These are phyloP conservation scores for Vickermania spadyakhi DNA, from an alignment of 208 protist species.

Conservation along the genomic window DNA sequence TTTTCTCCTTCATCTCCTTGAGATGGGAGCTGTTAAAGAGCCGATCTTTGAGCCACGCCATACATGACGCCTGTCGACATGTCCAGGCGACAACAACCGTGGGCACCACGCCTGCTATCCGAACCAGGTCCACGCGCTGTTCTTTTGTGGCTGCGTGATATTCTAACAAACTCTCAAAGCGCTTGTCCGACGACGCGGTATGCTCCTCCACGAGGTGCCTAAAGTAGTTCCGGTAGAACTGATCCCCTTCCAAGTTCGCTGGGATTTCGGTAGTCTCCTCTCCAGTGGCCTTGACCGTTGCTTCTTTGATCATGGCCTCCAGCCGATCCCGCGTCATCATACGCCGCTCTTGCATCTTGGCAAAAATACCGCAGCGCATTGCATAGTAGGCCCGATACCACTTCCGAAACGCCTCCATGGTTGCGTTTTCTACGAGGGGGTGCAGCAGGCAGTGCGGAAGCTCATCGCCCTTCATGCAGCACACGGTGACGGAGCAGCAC, in stretches of 20 bases:
- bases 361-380: conserved; percentile 62
- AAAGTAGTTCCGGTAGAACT: conserved; percentile 21
- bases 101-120: conserved; percentile 38
- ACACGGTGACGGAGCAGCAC: conserved; percentile 39
- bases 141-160: conserved; percentile 46
- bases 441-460: conserved; percentile 46
- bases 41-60: conserved; percentile 47
- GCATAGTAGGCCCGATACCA: conserved; percentile 61
- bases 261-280: neutral
- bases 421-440: conserved; percentile 38
- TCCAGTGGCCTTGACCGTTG: neutral
- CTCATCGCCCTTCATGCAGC: conserved; percentile 40
- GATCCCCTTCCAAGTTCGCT: conserved; percentile 5
- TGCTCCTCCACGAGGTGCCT: conserved; percentile 16
- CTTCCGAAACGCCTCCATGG: conserved; percentile 27
- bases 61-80: conserved; percentile 30
- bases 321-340: conserved; percentile 46
- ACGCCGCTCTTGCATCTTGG: conserved; percentile 39
- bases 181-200: conserved; percentile 14
- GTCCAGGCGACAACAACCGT: conserved; percentile 77
- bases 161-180: conserved; percentile 17
- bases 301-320: conserved; percentile 25
- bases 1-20: conserved; percentile 11
- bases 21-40: conserved; percentile 47
- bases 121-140: conserved; percentile 42